phyloP scores from a whole-genome alignment of 1,139 yeast genomes.

The Zygosaccharomyces pseudobailii region DNA sequence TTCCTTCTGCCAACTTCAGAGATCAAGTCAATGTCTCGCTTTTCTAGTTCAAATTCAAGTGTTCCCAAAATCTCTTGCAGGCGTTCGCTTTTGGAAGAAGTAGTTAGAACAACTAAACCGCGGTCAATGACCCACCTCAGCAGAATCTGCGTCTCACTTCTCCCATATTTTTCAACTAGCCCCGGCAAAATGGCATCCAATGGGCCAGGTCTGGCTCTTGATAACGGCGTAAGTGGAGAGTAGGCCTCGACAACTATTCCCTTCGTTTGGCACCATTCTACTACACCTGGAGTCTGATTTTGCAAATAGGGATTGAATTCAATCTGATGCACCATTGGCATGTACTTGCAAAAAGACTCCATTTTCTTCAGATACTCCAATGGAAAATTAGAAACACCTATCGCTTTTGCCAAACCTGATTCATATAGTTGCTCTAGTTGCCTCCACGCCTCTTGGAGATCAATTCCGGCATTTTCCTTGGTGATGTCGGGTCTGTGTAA shows the following conservation, averaged over 20 bases:
- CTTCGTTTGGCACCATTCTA: slow-evolving; percentile 41
- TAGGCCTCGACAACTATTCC: slow-evolving; percentile 48
- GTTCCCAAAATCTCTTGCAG: slow-evolving; percentile 42
- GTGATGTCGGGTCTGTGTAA: slow-evolving; percentile 41
- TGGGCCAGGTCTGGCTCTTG: slow-evolving; percentile 44
- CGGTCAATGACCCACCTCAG: slow-evolving; percentile 40
- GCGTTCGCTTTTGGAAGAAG: slow-evolving; percentile 44
- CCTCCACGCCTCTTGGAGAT: slow-evolving; percentile 34
- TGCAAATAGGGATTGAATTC: slow-evolving; percentile 55
- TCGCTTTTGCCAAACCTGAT: slow-evolving; percentile 14
- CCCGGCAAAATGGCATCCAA: slow-evolving; percentile 20
- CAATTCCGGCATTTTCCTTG: slow-evolving; percentile 37
- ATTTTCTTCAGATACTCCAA: slow-evolving; percentile 37
- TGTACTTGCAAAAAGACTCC: slow-evolving; percentile 34
- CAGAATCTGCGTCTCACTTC: slow-evolving; percentile 37
- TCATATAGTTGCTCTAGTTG: slow-evolving; percentile 33
- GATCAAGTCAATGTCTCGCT: slow-evolving; percentile 38
- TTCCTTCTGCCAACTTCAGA: slow-evolving; percentile 19
- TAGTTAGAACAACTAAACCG: slow-evolving; percentile 44
- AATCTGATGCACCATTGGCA: slow-evolving; percentile 51
- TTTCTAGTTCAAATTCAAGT: slow-evolving; percentile 39
- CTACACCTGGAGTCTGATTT: slow-evolving; percentile 46
- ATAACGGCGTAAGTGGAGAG: slow-evolving; percentile 50
- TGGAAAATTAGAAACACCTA: slow-evolving; percentile 51
- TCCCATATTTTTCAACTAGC: slow-evolving; percentile 35